Evolutionary conservation across 75 land plant species (phyloP), one percentile per base, ranked within the genome.

Genomic region (Pinus tabuliformis): DNA sequence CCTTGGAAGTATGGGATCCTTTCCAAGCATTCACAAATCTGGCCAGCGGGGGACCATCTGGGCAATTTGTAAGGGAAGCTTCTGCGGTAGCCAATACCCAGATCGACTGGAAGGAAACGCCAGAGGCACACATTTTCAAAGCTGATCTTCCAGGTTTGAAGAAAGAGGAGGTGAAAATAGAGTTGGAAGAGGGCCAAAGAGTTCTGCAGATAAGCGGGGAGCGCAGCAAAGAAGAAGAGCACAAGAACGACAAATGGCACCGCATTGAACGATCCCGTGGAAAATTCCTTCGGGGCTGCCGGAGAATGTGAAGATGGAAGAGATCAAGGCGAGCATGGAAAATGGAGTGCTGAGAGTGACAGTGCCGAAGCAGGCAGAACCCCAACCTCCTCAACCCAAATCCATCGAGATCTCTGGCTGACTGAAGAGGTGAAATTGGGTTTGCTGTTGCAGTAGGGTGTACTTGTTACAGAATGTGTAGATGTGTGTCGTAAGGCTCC

Each of bases 101-200:
- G 36, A 81, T 86, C 18, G 89, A 86, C 30, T 83, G 83, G 86
- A 83, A 80, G 75, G 89, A 83, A 80, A 86, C 86, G 3, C 81
- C 81, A 54, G 86, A 83, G 16, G 81, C 78, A 8, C 89, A 86
- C 54, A 74, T 86, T 6, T 86, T 83, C 83, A 78, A 86, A 33
- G 89, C 82, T 20, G 86, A 86, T 37, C 85, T 86, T 18, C 85
- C 86, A 28, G 86, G 86, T 59, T 13, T 42, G 72, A 78, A 58
- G 79, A 75, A 61, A 28, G 22, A 78, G 33, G 78, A 60, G 74
- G 59, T 73, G 71, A 82, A 79, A 76, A 85, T 83, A 68, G 68
- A 82, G 78, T 64, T 82, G 52, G 85, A 79, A 20, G 85, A 77
- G 2, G 76, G 59, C 6, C 81, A 74, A 59, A 70, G 63, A 20